Conservation (phyloP, 768 basidiomycete species). For the Leccinellum rugosiceps region DNA sequence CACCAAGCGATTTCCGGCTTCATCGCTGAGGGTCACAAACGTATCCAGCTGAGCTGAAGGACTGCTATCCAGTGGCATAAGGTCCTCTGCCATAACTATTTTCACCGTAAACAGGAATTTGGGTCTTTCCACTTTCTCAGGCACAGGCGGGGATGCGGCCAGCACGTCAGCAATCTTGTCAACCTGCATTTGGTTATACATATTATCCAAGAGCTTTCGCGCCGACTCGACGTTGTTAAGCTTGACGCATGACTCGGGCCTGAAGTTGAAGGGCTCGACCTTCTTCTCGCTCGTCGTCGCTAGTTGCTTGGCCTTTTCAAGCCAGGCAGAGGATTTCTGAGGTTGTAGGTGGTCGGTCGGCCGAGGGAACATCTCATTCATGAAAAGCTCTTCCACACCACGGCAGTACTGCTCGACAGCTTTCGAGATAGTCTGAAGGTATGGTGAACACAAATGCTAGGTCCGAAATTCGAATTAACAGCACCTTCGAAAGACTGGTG, state of each 20-base stretch:
- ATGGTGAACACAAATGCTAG: neutral
- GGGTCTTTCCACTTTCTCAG: conserved; percentile 62
- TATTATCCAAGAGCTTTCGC: conserved; percentile 84
- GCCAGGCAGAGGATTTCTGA: conserved; percentile 84
- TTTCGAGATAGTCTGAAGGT: conserved; percentile 77
- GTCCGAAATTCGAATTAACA: neutral
- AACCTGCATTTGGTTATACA: conserved; percentile 89
- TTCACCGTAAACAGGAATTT: conserved; percentile 92
- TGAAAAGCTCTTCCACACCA: conserved; percentile 82
- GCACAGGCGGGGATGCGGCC: conserved; percentile 59
- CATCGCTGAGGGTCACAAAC: conserved; percentile 93
- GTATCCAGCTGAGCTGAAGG: conserved; percentile 84
- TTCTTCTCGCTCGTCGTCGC: conserved; percentile 82
- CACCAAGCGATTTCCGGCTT: conserved; percentile 81
- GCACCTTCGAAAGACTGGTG: conserved; percentile 85
- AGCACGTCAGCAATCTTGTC: conserved; percentile 77
- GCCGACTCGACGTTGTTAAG: conserved; percentile 96
- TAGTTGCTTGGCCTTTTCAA: conserved; percentile 81
- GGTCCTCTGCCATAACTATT: conserved; percentile 84
- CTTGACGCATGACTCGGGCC: conserved; percentile 91
- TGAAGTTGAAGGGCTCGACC: conserved; percentile 93
- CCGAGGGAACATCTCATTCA: conserved; percentile 93
- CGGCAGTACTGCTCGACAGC: conserved; percentile 91
- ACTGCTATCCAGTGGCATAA: conserved; percentile 73
- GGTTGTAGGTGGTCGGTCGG: conserved; percentile 76